Percentiles rank a stretch among this genome's conserved stretches.
phyloP scores from a whole-genome alignment of 371 early-diverging fungal genomes.

The Sporodiniella umbellata region DNA sequence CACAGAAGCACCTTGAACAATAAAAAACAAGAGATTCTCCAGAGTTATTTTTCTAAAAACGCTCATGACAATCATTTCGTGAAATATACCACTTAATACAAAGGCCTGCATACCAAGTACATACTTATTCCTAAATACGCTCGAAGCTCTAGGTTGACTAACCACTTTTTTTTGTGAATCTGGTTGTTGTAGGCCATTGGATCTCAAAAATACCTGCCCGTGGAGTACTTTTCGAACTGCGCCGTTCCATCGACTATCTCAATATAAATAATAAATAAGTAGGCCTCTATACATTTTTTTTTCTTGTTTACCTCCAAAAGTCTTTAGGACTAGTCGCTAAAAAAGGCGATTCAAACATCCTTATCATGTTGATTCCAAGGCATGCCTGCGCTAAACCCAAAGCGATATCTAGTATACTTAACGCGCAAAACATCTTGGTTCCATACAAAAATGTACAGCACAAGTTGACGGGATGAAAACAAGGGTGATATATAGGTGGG shows the following conservation, averaged over 20 bases:
- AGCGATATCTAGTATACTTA: conserved; percentile 23
- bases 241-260: conserved; percentile 41
- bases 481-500: conserved; percentile 20
- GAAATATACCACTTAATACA: conserved; percentile 33
- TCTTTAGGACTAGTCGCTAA: conserved; percentile 33
- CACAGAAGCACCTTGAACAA: conserved; percentile 24
- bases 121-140: too few relatives aligned
- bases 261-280: too few relatives aligned
- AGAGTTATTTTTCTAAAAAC: conserved; percentile 30
- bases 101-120: conserved; percentile 24
- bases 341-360: conserved; percentile 30
- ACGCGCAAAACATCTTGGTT: conserved; percentile 24
- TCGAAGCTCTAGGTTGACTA: background rate
- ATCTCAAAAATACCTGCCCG: conserved; percentile 17
- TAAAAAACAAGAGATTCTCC: conserved; percentile 33
- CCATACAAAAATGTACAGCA: conserved; percentile 22
- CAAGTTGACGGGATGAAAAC: conserved; percentile 11
- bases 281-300: too few relatives aligned
- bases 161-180: background rate
- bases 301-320: conserved; percentile 44
- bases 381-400: conserved; percentile 19
- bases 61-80: conserved; percentile 37
- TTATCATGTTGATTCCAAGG: conserved; percentile 17
- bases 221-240: conserved; percentile 33
- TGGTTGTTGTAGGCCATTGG: background rate